Evolutionary conservation across 1,139 yeast species (phyloP).

Genomic region (Yamadazyma diospyri): DNA sequence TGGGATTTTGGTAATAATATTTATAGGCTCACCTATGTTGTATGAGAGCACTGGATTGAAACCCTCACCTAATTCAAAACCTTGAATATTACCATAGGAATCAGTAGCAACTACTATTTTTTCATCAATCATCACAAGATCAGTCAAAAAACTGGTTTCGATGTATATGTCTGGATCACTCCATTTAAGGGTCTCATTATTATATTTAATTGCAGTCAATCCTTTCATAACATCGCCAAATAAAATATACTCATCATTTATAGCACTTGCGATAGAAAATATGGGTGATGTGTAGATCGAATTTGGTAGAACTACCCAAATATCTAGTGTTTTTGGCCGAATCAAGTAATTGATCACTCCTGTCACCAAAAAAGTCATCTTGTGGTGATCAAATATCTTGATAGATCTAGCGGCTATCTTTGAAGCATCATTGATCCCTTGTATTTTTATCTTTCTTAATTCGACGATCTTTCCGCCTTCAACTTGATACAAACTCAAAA

Average conservation of each 20-base stretch:
- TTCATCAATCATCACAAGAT: constrained; percentile 4
- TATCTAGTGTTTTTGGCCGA: constrained; percentile 8
- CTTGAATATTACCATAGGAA: constrained; percentile 29
- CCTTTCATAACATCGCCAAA: constrained; percentile 24
- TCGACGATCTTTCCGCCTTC: constrained; percentile 11
- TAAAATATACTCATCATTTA: constrained; percentile 9
- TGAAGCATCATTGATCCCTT: constrained; percentile 13
- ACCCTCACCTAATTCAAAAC: constrained; percentile 7
- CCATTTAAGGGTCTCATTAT: constrained; percentile 1
- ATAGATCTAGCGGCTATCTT: constrained; percentile 13
- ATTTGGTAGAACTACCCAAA: constrained; percentile 15
- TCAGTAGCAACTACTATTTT: constrained; percentile 22
- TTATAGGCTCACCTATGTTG: constrained; percentile 34
- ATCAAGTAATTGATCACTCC: constrained; percentile 17
- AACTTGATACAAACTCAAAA: constrained; percentile 14
- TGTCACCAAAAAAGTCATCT: constrained; percentile 12
- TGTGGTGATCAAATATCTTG: constrained; percentile 7
- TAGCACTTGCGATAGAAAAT: constrained; percentile 13
- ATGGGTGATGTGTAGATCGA: constrained; percentile 12
- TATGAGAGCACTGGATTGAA: constrained; percentile 15
- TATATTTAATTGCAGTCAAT: constrained; percentile 7
- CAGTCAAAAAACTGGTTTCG: constrained; percentile 12
- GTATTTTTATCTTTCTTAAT: constrained; percentile 9
- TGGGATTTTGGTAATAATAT: constrained; percentile 17
- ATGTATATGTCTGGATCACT: constrained; percentile 7